These are phyloP conservation scores for Epichloe sylvatica DNA, from an alignment of 2,329 filamentous ascomycete species.

Conservation along the genomic window DNA sequence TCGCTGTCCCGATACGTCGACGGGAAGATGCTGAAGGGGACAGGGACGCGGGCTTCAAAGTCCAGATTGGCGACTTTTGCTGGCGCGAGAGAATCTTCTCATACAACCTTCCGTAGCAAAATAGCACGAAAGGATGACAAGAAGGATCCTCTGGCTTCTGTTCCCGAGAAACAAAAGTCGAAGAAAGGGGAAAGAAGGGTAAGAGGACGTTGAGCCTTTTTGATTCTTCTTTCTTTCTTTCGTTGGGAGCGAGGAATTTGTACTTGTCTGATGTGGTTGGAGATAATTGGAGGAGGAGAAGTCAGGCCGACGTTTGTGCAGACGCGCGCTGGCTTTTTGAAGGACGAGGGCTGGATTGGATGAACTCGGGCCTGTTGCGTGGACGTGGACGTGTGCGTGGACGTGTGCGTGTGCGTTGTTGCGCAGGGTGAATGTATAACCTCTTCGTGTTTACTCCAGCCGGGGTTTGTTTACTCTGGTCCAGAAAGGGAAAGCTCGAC, in stretches of 20 bases:
- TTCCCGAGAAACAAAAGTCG: slow-evolving; percentile 42
- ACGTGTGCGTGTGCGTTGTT: slow-evolving; percentile 5
- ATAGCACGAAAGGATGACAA: slow-evolving; percentile 53
- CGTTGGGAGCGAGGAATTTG: slow-evolving; percentile 6
- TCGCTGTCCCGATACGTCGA: slow-evolving; percentile 70
- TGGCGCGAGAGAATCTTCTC: slow-evolving; percentile 53
- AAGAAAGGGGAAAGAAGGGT: slow-evolving; percentile 21
- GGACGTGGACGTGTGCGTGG: slow-evolving; percentile 3
- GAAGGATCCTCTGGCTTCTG: slow-evolving; percentile 53
- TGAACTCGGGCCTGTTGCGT: slow-evolving; percentile 6
- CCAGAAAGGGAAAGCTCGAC: slow-evolving; percentile 12
- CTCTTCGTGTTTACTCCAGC: slow-evolving; percentile 10
- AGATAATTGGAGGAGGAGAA: slow-evolving; percentile 24
- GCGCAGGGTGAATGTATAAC: slow-evolving; percentile 14
- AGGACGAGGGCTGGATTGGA: slow-evolving; percentile 20
- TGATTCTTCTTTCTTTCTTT: slow-evolving; percentile 21
- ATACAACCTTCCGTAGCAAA: slow-evolving; percentile 42
- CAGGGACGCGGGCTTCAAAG: slow-evolving; percentile 98
- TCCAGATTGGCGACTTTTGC: slow-evolving; percentile 91
- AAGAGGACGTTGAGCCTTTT: slow-evolving; percentile 20
- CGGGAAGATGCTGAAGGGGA: slow-evolving; percentile 99
- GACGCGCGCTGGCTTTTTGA: slow-evolving; percentile 27
- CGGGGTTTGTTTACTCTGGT: slow-evolving; percentile 14
- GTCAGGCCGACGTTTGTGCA: slow-evolving; percentile 16
- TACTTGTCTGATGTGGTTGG: slow-evolving; percentile 19